Percentiles rank a stretch among this genome's conserved stretches.
phyloP scores from a whole-genome alignment of 306 rosid species.

The Gastrolobium villosum region DNA sequence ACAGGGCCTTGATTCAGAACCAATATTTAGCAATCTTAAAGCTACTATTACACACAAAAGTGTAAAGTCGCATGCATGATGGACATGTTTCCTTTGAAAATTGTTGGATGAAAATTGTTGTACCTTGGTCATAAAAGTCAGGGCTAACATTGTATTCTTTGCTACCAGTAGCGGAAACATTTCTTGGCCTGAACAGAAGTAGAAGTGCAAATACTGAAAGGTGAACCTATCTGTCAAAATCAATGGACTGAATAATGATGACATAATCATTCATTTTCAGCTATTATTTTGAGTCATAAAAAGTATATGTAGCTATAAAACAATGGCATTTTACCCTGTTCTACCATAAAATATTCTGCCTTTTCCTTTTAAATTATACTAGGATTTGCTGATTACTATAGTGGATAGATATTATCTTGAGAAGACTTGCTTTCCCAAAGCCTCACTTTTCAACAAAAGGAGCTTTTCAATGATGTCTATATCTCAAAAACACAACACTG shows the following conservation, averaged over 20 bases:
- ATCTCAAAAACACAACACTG: not conserved
- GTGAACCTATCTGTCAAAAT: constrained; percentile 25
- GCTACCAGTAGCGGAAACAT: not conserved
- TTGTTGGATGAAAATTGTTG: not conserved
- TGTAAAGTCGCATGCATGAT: not conserved
- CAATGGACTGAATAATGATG: constrained; percentile 27
- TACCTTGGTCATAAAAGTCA: constrained; percentile 40
- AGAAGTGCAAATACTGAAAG: constrained; percentile 39
- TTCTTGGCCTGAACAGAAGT: constrained; percentile 38
- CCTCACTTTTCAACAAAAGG: not conserved
- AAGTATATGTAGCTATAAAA: not conserved
- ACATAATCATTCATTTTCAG: constrained; percentile 7
- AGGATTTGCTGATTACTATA: not conserved
- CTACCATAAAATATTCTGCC: not conserved
- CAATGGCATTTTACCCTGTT: not conserved
- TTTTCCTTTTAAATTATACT: not conserved
- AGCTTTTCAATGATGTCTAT: not conserved
- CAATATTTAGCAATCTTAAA: not conserved
- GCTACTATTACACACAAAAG: not conserved
- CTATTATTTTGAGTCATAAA: not conserved
- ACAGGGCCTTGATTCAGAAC: not conserved
- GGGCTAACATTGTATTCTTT: constrained; percentile 2
- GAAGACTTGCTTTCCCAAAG: not conserved
- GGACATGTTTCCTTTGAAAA: not conserved
- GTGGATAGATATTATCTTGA: not conserved